These are phyloP conservation scores for Xylaria castorea DNA, from an alignment of 495 filamentous ascomycete species.

Conservation along the genomic window DNA sequence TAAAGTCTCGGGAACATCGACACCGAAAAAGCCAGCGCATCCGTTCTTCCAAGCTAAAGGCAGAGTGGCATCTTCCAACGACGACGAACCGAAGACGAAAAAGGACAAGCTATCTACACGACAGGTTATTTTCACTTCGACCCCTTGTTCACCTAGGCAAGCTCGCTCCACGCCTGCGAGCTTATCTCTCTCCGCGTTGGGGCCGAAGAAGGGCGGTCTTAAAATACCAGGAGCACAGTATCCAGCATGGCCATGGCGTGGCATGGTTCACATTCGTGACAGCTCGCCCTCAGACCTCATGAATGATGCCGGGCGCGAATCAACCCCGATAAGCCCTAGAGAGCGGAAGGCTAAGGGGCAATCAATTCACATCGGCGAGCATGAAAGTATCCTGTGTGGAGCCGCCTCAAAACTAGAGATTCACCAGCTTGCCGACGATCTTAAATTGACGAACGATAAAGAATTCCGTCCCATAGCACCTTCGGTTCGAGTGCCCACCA, in stretches of 20 bases:
- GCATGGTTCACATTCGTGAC: slow-evolving; percentile 65
- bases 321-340: neutral
- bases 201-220: slow-evolving; percentile 44
- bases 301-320: neutral
- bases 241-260: slow-evolving; percentile 74
- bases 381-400: slow-evolving; percentile 53
- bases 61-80: slow-evolving; percentile 27
- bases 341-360: slow-evolving; percentile 59
- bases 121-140: slow-evolving; percentile 44
- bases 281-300: slow-evolving; percentile 15
- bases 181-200: slow-evolving; percentile 38
- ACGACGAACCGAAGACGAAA: slow-evolving; percentile 31
- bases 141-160: slow-evolving; percentile 44
- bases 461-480: slow-evolving; percentile 47
- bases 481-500: slow-evolving; percentile 54
- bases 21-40: slow-evolving; percentile 69
- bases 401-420: slow-evolving; percentile 24
- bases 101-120: slow-evolving; percentile 27
- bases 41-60: slow-evolving; percentile 75
- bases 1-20: neutral
- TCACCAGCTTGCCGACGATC: slow-evolving; percentile 35
- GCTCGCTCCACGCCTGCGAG: slow-evolving; percentile 28
- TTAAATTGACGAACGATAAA: slow-evolving; percentile 48
- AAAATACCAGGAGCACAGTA: slow-evolving; percentile 67
- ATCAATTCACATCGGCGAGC: slow-evolving; percentile 46